Evolutionary conservation across 169 alveolate species (phyloP), one percentile per base, ranked within the genome.

Genomic region (Plasmodium relictum): DNA sequence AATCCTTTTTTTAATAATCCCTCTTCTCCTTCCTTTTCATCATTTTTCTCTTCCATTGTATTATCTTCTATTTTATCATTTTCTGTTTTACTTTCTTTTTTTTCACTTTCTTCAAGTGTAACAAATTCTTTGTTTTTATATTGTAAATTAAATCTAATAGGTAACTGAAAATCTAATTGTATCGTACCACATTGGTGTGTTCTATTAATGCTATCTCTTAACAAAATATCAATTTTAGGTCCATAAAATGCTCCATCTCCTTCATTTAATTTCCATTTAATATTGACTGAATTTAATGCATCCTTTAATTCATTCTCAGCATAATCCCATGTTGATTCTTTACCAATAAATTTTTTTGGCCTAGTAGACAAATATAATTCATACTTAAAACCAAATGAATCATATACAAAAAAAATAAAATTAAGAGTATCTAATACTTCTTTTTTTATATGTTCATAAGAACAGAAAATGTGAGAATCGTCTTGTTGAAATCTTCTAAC

Each of bases 241-340:
- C 99, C 99, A 88, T 99, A 99, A 93, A 99, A 99, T 24, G 99
- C 99, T 4, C 99, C 99, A 92, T 99, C 99, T 8, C 99, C 99
- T 42, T 98, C 98, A 91, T 99, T 99, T 22, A 97, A 73, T 72
- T 96, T 96, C 99, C 99, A 98, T 9, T 97, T 95, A 54, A 95
- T 93, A 24, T 99, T 99, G 22, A 96, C 94, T 45, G 88, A 94
- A 65, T 98, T 95, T 6, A 99, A 95, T 3, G 99, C 99, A 31
- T 95, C 96, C 83, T 93, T 94, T 42, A 99, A 95, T 42, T 97
- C 96, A 18, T 73, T 92, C 92, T 99, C 99, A 10, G 99, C 99
- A 71, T 93, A 88, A 78, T 96, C 96, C 99, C 99, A 99, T 41
- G 97, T 93, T 72, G 96, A 97, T 42, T 92, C 96, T 71, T 95